phyloP scores from a whole-genome alignment of 1,284 basidiomycete genomes.

The Cryptococcus amylolentus region DNA sequence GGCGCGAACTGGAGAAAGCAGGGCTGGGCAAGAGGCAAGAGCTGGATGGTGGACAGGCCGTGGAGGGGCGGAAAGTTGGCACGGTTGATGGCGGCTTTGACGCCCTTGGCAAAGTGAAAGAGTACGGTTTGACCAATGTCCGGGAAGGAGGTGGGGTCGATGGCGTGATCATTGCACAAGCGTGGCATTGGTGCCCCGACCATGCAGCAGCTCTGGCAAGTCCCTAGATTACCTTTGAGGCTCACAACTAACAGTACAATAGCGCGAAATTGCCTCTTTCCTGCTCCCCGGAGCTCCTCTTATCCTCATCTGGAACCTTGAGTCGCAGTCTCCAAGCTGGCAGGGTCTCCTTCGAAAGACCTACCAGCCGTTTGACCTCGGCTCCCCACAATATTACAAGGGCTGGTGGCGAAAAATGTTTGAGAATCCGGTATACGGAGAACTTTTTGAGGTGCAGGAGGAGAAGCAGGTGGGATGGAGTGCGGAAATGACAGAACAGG shows the following conservation, averaged over 20 bases:
- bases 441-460: constrained; percentile 29
- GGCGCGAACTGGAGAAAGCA: constrained; percentile 20
- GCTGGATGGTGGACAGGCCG: neutral
- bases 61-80: constrained; percentile 5
- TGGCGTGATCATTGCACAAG: constrained; percentile 47
- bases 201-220: constrained; percentile 42
- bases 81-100: constrained; percentile 49
- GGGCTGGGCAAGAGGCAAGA: constrained; percentile 1
- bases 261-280: constrained; percentile 44
- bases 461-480: constrained; percentile 26
- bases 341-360: constrained; percentile 23
- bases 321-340: constrained; percentile 21
- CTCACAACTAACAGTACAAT: constrained; percentile 2
- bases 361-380: constrained; percentile 36
- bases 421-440: constrained; percentile 31
- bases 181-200: constrained; percentile 50
- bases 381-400: constrained; percentile 46
- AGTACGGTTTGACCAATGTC: constrained; percentile 17
- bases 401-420: constrained; percentile 34
- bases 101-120: constrained; percentile 29
- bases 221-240: constrained; percentile 2
- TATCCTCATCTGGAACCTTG: constrained; percentile 49
- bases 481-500: constrained; percentile 29
- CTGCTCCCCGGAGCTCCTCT: constrained; percentile 44
- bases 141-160: constrained; percentile 29